A percentile compares a stretch with the other conserved stretches of the same genome.
These are phyloP conservation scores for Saccharomycopsis sp. DNA, from an alignment of 805 yeast species.

Conservation along the genomic window DNA sequence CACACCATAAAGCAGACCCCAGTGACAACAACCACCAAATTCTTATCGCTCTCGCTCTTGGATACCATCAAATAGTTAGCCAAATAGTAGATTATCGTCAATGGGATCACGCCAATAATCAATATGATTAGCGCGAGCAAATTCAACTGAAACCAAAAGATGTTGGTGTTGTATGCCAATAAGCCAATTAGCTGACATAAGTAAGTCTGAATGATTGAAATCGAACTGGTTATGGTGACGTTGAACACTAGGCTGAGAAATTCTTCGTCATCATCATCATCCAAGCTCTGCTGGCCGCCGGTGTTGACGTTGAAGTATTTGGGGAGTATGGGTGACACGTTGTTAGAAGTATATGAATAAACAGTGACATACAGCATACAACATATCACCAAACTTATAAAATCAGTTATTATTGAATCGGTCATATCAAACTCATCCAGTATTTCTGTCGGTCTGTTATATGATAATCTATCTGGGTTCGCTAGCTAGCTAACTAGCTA, in stretches of 20 bases:
- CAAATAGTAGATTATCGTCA: conserved; percentile 5
- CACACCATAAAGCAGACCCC: conserved; percentile 5
- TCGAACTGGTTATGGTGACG: conserved; percentile 8
- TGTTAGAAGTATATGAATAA: not conserved
- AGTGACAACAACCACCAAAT: not conserved
- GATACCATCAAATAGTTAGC: conserved; percentile 9
- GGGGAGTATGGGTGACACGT: not conserved
- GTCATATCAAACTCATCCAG: not conserved
- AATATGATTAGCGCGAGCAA: conserved; percentile 2
- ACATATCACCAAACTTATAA: conserved; percentile 7
- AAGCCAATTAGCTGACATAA: conserved; percentile 10
- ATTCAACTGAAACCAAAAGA: conserved; percentile 8
- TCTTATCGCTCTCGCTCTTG: not conserved
- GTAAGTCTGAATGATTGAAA: conserved; percentile 11
- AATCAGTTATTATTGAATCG: conserved; percentile 5
- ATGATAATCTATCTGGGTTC: too few relatives aligned
- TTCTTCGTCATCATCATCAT: conserved; percentile 3
- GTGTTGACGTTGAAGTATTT: not conserved
- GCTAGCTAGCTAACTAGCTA: too few relatives aligned
- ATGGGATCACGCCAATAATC: conserved; percentile 10
- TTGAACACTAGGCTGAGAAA: conserved; percentile 5
- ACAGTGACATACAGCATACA: not conserved
- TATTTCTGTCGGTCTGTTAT: too few relatives aligned
- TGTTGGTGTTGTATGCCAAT: conserved; percentile 2
- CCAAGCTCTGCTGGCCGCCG: not conserved